These are phyloP conservation scores for Cladorrhinum sp. DNA, from an alignment of 2,329 filamentous ascomycete genomes.

Conservation along the genomic window DNA sequence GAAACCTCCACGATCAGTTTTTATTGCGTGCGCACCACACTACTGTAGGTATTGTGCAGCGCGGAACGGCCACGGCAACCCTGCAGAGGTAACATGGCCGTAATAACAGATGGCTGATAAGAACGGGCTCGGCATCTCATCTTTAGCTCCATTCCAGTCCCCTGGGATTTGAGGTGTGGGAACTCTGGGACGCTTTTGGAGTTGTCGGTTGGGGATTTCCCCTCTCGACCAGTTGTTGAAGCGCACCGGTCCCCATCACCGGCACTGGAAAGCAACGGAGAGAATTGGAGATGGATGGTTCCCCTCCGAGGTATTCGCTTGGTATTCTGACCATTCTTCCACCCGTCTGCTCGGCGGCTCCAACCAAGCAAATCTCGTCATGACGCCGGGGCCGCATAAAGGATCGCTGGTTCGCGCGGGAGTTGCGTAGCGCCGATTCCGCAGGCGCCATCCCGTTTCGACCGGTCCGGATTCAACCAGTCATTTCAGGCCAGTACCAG, in stretches of 20 bases:
- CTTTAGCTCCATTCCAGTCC: constrained; percentile 34
- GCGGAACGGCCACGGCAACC: constrained; percentile 10
- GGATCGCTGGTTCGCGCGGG: constrained; percentile 18
- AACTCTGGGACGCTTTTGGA: constrained; percentile 5
- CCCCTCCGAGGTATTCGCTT: constrained; percentile 1
- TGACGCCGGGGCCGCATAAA: constrained; percentile 16
- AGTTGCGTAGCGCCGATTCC: constrained; percentile 12
- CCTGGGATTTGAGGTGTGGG: constrained; percentile 29
- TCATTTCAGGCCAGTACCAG: not conserved
- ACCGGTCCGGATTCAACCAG: constrained; percentile 2
- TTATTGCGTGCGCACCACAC: not conserved
- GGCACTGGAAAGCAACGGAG: not conserved
- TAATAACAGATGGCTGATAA: constrained; percentile 31
- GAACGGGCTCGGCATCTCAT: constrained; percentile 33
- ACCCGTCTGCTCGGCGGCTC: not conserved
- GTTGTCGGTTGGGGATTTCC: not conserved
- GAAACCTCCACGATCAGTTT: not conserved
- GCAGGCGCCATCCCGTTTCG: constrained; percentile 10
- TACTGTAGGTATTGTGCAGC: not conserved
- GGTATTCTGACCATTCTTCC: constrained; percentile 10
- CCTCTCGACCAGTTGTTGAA: not conserved
- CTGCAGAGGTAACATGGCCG: constrained; percentile 14
- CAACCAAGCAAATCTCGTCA: constrained; percentile 13
- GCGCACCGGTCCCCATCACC: not conserved
- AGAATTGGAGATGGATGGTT: not conserved